Evolutionary conservation across 768 basidiomycete genomes (phyloP).

Genomic region (Fibroporia radiculosa): DNA sequence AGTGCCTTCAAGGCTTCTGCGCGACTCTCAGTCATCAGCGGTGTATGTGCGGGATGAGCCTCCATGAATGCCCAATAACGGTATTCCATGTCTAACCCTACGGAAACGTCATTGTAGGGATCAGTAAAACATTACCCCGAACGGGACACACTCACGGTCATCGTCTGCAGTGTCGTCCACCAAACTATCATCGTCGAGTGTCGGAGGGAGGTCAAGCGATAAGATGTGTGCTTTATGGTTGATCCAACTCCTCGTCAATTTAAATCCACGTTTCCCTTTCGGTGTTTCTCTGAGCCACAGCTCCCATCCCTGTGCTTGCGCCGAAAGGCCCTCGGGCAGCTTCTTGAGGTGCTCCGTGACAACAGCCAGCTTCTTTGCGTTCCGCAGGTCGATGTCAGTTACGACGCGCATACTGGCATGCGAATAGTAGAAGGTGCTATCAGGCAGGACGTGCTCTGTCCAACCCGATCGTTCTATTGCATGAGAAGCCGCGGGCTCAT

Average conservation of each 20-base stretch:
- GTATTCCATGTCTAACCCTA: slow-evolving; percentile 70
- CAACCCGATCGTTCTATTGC: slow-evolving; percentile 50
- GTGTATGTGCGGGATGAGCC: slow-evolving; percentile 64
- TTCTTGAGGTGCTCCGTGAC: slow-evolving; percentile 39
- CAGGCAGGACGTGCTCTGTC: slow-evolving; percentile 71
- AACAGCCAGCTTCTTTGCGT: slow-evolving; percentile 38
- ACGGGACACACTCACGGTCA: slow-evolving; percentile 29
- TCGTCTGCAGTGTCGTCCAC: slow-evolving; percentile 23
- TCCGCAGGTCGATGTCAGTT: slow-evolving; percentile 66
- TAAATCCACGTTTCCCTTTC: slow-evolving; percentile 25
- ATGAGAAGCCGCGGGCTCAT: slow-evolving; percentile 18
- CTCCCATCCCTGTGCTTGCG: slow-evolving; percentile 39
- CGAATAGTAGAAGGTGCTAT: slow-evolving; percentile 61
- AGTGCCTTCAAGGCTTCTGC: slow-evolving; percentile 68
- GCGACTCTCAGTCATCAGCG: slow-evolving; percentile 47
- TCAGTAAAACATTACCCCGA: neutral
- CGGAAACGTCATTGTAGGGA: neutral
- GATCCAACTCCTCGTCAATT: slow-evolving; percentile 49
- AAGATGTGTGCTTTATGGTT: slow-evolving; percentile 55
- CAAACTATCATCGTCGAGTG: slow-evolving; percentile 12
- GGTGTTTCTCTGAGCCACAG: slow-evolving; percentile 51
- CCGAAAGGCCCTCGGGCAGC: slow-evolving; percentile 22
- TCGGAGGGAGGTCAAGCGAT: slow-evolving; percentile 34
- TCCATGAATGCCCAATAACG: slow-evolving; percentile 81
- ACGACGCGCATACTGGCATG: slow-evolving; percentile 53